phyloP scores from a whole-genome alignment of 2,329 filamentous ascomycete genomes.

The Epichloe amarillans region DNA sequence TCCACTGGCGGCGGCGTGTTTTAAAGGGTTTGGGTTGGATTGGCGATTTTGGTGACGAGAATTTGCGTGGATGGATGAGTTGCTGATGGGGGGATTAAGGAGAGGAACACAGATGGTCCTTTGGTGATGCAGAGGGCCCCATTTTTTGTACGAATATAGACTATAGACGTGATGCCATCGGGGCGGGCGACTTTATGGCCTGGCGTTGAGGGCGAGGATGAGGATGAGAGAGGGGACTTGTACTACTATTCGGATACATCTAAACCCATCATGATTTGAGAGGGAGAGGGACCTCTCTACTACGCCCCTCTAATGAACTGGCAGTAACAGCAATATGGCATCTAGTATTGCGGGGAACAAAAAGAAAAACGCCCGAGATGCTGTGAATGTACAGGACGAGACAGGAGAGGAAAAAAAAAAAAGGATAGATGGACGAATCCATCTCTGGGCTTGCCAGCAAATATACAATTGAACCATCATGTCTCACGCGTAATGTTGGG shows the following conservation, averaged over 20 bases:
- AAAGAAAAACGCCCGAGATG: background rate
- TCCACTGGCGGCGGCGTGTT: slow-evolving; percentile 24
- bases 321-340: background rate
- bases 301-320: background rate
- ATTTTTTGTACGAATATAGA: background rate
- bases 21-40: slow-evolving; percentile 2
- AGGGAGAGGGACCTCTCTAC: background rate
- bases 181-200: background rate
- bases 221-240: background rate
- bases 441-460: background rate
- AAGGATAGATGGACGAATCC: background rate
- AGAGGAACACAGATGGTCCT: background rate
- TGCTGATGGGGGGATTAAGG: too few species aligned
- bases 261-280: background rate
- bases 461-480: slow-evolving; percentile 6
- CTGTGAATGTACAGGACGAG: background rate
- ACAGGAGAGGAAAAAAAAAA: background rate
- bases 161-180: background rate
- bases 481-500: slow-evolving; percentile 35
- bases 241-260: background rate
- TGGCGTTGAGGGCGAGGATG: background rate
- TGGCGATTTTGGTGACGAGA: too few species aligned
- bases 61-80: background rate
- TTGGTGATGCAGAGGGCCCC: background rate
- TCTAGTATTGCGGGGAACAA: background rate